A percentile compares a stretch with the other conserved stretches of the same genome.
These are phyloP conservation scores for Phytomonas sp. DNA, from an alignment of 208 protist genomes.

Conservation along the genomic window DNA sequence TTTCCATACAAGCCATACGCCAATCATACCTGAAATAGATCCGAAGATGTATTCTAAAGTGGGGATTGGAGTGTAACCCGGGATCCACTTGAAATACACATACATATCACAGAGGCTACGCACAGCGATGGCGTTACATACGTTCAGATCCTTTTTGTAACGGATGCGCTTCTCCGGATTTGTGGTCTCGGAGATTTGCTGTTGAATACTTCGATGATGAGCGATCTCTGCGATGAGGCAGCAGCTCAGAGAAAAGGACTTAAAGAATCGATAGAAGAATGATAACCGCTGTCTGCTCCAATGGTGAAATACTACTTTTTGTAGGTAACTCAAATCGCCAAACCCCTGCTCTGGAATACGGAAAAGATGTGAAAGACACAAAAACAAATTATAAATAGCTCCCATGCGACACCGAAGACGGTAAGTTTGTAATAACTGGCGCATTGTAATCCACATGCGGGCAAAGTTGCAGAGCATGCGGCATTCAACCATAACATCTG, in stretches of 20 bases:
- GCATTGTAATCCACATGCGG: constrained; percentile 38
- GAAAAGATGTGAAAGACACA: constrained; percentile 43
- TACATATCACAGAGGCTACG: constrained; percentile 82
- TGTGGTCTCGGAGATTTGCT: constrained; percentile 8
- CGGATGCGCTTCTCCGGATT: constrained; percentile 16
- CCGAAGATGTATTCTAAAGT: constrained; percentile 63
- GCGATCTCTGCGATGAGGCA: constrained; percentile 44
- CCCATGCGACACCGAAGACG: constrained; percentile 17
- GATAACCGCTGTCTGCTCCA: constrained; percentile 65
- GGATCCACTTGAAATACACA: constrained; percentile 89
- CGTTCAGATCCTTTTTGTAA: constrained; percentile 25
- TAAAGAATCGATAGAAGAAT: constrained; percentile 84
- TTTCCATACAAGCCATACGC: constrained; percentile 72
- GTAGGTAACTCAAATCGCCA: constrained; percentile 77
- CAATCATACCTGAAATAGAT: constrained; percentile 56
- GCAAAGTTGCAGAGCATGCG: constrained; percentile 87
- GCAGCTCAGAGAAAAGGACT: constrained; percentile 78
- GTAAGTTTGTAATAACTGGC: constrained; percentile 26
- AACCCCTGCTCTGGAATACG: constrained; percentile 74
- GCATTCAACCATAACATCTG: constrained; percentile 71
- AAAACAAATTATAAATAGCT: constrained; percentile 44
- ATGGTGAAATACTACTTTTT: constrained; percentile 66
- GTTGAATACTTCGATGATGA: constrained; percentile 14
- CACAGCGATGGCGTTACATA: constrained; percentile 42
- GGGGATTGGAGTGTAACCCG: constrained; percentile 62